These are phyloP conservation scores for Zygosaccharomyces lentus DNA, from an alignment of 805 yeast species.

Conservation along the genomic window DNA sequence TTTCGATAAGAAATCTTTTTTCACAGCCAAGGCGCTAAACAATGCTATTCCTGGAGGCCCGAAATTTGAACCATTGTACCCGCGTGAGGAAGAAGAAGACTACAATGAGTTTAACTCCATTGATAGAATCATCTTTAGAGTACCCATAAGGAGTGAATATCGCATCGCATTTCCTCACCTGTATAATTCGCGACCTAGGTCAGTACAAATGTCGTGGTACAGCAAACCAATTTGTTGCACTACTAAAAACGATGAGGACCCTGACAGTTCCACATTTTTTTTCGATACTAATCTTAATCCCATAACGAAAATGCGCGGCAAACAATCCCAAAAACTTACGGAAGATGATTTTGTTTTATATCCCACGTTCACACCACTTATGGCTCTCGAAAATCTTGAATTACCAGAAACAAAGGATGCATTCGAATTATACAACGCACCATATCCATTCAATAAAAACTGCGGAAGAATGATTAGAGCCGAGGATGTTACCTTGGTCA, in stretches of 20 bases:
- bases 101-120: slow-evolving; percentile 86
- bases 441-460: slow-evolving; percentile 77
- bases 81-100: slow-evolving; percentile 68
- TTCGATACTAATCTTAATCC: slow-evolving; percentile 57
- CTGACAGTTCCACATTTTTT: slow-evolving; percentile 51
- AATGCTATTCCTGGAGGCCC: slow-evolving; percentile 94
- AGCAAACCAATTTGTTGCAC: slow-evolving; percentile 57
- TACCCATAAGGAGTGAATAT: slow-evolving; percentile 75
- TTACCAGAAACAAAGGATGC: slow-evolving; percentile 53
- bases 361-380: slow-evolving; percentile 46
- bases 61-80: slow-evolving; percentile 80
- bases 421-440: slow-evolving; percentile 69
- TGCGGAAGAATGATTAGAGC: slow-evolving; percentile 74
- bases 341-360: slow-evolving; percentile 34
- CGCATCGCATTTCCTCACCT: slow-evolving; percentile 81
- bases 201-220: slow-evolving; percentile 59
- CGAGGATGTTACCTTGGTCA: slow-evolving; percentile 81
- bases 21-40: slow-evolving; percentile 88
- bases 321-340: slow-evolving; percentile 36
- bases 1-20: slow-evolving; percentile 74
- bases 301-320: slow-evolving; percentile 35
- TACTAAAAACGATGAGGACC: slow-evolving; percentile 43
- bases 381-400: slow-evolving; percentile 43
- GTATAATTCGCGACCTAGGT: slow-evolving; percentile 71
- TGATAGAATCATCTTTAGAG: slow-evolving; percentile 79